Conservation (phyloP, 2,329 filamentous ascomycete genomes). For the Didymella keratinophila region DNA sequence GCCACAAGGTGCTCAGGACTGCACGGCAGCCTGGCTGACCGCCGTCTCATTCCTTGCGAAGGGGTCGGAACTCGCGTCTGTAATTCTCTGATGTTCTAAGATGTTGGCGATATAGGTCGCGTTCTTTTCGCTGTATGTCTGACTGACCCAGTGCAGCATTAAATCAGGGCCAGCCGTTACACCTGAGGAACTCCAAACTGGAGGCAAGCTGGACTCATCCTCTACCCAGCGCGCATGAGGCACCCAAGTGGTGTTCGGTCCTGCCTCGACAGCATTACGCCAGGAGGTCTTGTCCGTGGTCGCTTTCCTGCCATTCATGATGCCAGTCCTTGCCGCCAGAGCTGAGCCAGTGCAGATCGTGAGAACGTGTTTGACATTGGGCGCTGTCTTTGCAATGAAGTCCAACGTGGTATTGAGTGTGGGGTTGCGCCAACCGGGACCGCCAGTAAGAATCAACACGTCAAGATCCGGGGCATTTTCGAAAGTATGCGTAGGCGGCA, state of each 20-base stretch:
- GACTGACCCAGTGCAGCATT: slow-evolving; percentile 63
- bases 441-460: slow-evolving; percentile 71
- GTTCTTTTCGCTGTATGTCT: slow-evolving; percentile 61
- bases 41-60: slow-evolving; percentile 55
- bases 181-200: slow-evolving; percentile 69
- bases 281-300: slow-evolving; percentile 54
- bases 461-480: slow-evolving; percentile 61
- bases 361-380: slow-evolving; percentile 63
- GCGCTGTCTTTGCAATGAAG: slow-evolving; percentile 59
- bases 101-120: slow-evolving; percentile 58
- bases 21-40: background rate
- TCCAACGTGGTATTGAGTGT: slow-evolving; percentile 49
- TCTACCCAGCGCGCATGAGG: slow-evolving; percentile 68
- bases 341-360: slow-evolving; percentile 71
- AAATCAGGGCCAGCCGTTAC: slow-evolving; percentile 68
- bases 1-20: background rate
- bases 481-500: slow-evolving; percentile 63
- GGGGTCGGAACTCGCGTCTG: slow-evolving; percentile 60
- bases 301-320: slow-evolving; percentile 63
- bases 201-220: slow-evolving; percentile 60
- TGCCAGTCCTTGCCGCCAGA: slow-evolving; percentile 64
- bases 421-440: slow-evolving; percentile 55
- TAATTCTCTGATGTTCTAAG: slow-evolving; percentile 66
- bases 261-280: slow-evolving; percentile 53
- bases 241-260: slow-evolving; percentile 65